Evolutionary conservation across 2,329 filamentous ascomycete species (phyloP).

Genomic region (Penicillium sclerotiorum): DNA sequence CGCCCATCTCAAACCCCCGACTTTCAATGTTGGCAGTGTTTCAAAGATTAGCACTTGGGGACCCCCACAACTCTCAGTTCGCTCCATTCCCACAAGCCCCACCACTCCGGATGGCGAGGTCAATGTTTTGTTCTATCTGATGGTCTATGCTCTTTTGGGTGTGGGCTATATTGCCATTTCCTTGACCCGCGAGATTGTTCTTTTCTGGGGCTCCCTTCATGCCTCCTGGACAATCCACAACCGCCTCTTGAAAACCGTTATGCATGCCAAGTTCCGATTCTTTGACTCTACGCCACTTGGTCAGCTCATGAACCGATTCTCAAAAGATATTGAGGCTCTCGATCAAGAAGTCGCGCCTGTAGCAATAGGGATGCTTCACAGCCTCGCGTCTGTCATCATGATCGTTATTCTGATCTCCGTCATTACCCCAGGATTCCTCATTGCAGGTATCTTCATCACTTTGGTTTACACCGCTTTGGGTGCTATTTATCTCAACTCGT

Average conservation of each 20-base stretch:
- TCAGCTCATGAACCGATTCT: conserved; percentile 97
- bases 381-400: conserved; percentile 71
- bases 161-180: conserved; percentile 77
- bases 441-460: conserved; percentile 83
- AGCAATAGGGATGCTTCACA: conserved; percentile 74
- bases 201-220: conserved; percentile 88
- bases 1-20: conserved; percentile 39
- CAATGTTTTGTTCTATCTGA: conserved; percentile 80
- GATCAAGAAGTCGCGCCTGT: conserved; percentile 95
- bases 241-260: conserved; percentile 74
- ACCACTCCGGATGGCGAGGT: conserved; percentile 55
- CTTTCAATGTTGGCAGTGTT: conserved; percentile 40
- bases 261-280: conserved; percentile 92
- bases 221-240: conserved; percentile 85
- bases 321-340: conserved; percentile 91
- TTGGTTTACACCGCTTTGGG: conserved; percentile 80
- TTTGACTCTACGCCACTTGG: conserved; percentile 95
- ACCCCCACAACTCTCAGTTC: conserved; percentile 29
- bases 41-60: conserved; percentile 36
- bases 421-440: conserved; percentile 88
- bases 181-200: conserved; percentile 77
- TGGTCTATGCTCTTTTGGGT: conserved; percentile 79
- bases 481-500: conserved; percentile 85
- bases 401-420: conserved; percentile 84
- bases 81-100: conserved; percentile 17